Base-by-base conservation (phyloP, 2,329 filamentous ascomycete species). In the Colletotrichum sp. region DNA sequence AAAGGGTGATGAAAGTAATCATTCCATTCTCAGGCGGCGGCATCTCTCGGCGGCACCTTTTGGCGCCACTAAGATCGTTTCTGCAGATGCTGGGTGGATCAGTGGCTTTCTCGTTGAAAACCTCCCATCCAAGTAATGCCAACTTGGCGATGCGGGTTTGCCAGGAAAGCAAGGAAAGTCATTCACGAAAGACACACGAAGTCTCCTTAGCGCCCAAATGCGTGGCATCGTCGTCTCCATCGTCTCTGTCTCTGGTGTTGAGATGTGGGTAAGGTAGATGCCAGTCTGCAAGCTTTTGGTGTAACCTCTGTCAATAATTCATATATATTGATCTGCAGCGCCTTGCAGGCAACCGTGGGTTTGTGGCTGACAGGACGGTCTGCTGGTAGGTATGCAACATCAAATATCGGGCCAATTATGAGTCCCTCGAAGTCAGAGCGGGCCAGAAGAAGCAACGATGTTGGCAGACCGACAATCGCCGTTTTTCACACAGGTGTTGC, bases 271-370 rank as follows among this genome's bases (percentile, higher is more conserved):
- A 59, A n/a, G 44, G 26, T 65, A 30, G 34, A 18, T 15, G 52
- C 34, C 21, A 39, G n/a, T 16, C 24, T 28, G 24, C 18, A 13
- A 57, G 21, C 13, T 3, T 34, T 49, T 26, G 8, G 49, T 62
- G 74, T 26, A 39, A 49, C 59, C 28, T 30, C 49, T 64, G 34
- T 55, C 30, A 57, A 57, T 57, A 65, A 49, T 32, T 36, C 44
- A 71, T 63, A 71, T 63, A 75, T 67, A n/a, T 39, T 44, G 66
- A 77, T 77, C 72, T 75, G 66, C 75, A 52, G 34, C 72, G 62
- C 60, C 75, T 76, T 75, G 75, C 72, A 71, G 69, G 24, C 30
- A 30, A 24, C n/a, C 39, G 39, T 15, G 21, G 65, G 24, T 44
- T 59, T 28, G 73, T 32, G 26, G 60, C 32, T 39, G 4, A 64